Evolutionary conservation across 2,329 filamentous ascomycete species (phyloP), one percentile per base, ranked within the genome.

Genomic region (Zasmidium cellare): DNA sequence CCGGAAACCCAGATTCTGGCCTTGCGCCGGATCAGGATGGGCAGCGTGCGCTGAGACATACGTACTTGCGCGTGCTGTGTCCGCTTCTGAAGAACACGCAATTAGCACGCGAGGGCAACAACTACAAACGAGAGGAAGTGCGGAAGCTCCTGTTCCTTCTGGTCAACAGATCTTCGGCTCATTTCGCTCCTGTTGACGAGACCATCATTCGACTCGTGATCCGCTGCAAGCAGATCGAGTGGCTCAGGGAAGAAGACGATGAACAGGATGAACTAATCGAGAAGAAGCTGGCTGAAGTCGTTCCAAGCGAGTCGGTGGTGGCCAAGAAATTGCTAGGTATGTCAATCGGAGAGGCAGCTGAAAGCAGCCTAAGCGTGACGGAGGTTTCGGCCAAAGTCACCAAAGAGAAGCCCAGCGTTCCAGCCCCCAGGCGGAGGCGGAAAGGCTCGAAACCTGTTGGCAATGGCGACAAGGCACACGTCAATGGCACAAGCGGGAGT

Each of bases 21-120:
- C 28, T 55, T 38, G 56, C 56, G 7, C 57, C 57, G 16, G 66
- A 66, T 18, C 59, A 58, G 16, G 69, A 70, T 51, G 72, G 72
- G 9, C 71, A 73, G 53, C 62, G 65, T 18, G 78, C 84, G 2
- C 79, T 99, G 57, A 86, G 93, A 38, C 94, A 99, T 73, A 99
- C 94, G 3, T 99, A 99, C 72, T 82, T 99, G 5, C 87, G 94
- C 28, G 94, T 99, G 3, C 79, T 99, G 12, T 92, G 96, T 70
- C 94, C 94, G 0, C 81, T 99, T 22, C 81, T 99, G 20, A 89
- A 90, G 38, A 91, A 99, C 72, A 97, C 93, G 1, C 94, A 97
- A 73, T 84, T 99, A 46, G 89, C 85, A 69, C 83, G 90, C 53
- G 87, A 92, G 19, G 72, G 69, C 1, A 91, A 91, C 1, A 87